Evolutionary conservation across 306 rosid genomes (phyloP).

Genomic region (Dalbergia cultrata): DNA sequence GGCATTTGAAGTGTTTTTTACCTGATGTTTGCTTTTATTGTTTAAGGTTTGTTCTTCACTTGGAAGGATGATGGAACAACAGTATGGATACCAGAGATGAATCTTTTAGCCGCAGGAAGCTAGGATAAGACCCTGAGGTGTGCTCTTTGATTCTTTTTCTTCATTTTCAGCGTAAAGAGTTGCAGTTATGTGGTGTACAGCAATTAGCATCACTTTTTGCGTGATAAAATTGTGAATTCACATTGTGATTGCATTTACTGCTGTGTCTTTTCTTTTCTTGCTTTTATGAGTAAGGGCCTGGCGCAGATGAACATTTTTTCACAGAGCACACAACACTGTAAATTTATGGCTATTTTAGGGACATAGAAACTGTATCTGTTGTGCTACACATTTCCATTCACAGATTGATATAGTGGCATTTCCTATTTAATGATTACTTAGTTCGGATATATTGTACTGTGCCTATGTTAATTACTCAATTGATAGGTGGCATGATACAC

Average conservation of each 20-base stretch:
- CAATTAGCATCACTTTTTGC: not conserved
- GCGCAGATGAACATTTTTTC: conserved; percentile 3
- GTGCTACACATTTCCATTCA: too few relatives aligned
- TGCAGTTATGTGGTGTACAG: not conserved
- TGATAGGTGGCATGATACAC: not conserved
- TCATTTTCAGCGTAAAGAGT: not conserved
- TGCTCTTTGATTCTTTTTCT: conserved; percentile 33
- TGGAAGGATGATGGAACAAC: conserved; percentile 98
- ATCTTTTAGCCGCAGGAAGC: conserved; percentile 85
- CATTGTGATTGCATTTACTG: not conserved
- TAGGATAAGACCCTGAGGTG: conserved; percentile 89
- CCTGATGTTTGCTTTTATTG: conserved; percentile 7
- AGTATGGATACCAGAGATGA: conserved; percentile 96
- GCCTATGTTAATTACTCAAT: not conserved
- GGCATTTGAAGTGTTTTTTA: not conserved
- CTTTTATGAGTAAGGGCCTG: not conserved
- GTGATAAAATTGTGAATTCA: not conserved
- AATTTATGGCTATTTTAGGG: not conserved
- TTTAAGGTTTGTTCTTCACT: conserved; percentile 80
- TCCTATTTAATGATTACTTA: conserved; percentile 7
- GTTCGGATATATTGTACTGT: conserved; percentile 14
- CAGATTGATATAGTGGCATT: too few relatives aligned
- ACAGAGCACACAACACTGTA: not conserved
- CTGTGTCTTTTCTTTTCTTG: conserved; percentile 27
- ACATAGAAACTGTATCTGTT: not conserved